Evolutionary conservation across 169 alveolate species (phyloP).

Genomic region (Eimeria zaria): DNA sequence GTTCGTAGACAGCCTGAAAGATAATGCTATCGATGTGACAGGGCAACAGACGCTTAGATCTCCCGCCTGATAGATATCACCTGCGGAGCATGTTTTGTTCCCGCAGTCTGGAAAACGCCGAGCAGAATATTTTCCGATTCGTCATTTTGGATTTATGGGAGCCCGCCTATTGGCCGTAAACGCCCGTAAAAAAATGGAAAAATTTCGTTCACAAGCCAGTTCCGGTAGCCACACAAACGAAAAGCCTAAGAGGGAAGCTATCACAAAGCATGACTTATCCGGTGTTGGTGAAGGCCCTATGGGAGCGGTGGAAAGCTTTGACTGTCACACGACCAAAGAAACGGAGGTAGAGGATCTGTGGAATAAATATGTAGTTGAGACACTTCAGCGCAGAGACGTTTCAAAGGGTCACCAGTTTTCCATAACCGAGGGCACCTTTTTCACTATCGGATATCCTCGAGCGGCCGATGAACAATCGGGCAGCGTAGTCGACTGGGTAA

Average conservation of each 20-base stretch:
- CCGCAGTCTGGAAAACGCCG: conserved; percentile 74
- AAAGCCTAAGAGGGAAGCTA: not conserved
- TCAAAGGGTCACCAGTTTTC: not conserved
- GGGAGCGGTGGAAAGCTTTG: conserved; percentile 13
- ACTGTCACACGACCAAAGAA: not conserved
- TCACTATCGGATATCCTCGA: not conserved
- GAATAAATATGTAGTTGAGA: conserved; percentile 60
- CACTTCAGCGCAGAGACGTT: conserved; percentile 17
- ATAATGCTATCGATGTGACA: not conserved
- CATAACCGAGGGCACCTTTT: not conserved
- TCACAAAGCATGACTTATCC: not conserved
- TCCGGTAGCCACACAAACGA: not conserved
- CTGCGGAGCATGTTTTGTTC: not conserved
- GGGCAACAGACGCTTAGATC: too few relatives aligned
- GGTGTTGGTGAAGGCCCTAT: not conserved
- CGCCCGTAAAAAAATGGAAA: conserved; percentile 65
- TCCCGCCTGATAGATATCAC: not conserved
- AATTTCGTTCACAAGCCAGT: conserved; percentile 18
- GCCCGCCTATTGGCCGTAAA: conserved; percentile 66
- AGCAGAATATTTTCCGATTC: conserved; percentile 81
- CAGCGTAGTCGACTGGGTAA: not conserved
- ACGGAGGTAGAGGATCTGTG: conserved; percentile 25
- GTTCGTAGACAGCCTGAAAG: not conserved
- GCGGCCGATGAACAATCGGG: not conserved
- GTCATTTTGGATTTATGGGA: conserved; percentile 73